Evolutionary conservation across 2,329 filamentous ascomycete species (phyloP), one percentile per base, ranked within the genome.

Genomic region (Xylaria sp.): DNA sequence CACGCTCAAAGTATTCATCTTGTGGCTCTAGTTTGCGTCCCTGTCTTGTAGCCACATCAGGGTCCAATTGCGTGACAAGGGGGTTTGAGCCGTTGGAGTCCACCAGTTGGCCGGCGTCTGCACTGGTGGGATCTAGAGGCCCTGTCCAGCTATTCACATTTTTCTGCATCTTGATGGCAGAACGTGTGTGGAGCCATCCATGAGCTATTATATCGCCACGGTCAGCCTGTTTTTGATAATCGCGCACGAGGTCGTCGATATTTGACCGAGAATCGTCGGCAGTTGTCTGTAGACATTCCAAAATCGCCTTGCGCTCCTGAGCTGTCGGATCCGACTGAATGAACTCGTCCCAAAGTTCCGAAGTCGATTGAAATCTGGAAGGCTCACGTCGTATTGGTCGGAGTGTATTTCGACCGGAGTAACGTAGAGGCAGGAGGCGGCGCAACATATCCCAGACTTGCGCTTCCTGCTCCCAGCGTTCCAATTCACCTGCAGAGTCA

Each of bases 111-210:
- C 86, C 84, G 57, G 88, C 85, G 68, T 84, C 87, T 15, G 86
- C 81, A 48, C 88, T 87, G 71, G 87, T 84, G 2, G 89, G 89
- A 66, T 93, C 90, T 25, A 94, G 81, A 7, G 89, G 84, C 69
- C 89, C 87, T 44, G 87, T 87, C 84, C 88, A 90, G 34, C 89
- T 88, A 68, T 92, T 88, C 72, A 96, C 83, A 67, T 92, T 90
- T 83, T 98, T 99, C 78, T 93, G 90, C 66, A 92, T 88, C 83
- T 99, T 99, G 81, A 99, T 94, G 57, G 91, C 91, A 68, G 93
- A 90, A 72, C 94, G 92, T 0, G 96, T 98, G 79, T 97, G 94
- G 71, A 98, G 88, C 93, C 94, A 98, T 50, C 95, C 95, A 78
- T 94, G 90, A 34, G 92, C 90, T 83, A 96, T 93, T 10, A 94